Evolutionary conservation across 768 basidiomycete species (phyloP), one percentile per base, ranked within the genome.

Genomic region (Leccinum incarnatum): DNA sequence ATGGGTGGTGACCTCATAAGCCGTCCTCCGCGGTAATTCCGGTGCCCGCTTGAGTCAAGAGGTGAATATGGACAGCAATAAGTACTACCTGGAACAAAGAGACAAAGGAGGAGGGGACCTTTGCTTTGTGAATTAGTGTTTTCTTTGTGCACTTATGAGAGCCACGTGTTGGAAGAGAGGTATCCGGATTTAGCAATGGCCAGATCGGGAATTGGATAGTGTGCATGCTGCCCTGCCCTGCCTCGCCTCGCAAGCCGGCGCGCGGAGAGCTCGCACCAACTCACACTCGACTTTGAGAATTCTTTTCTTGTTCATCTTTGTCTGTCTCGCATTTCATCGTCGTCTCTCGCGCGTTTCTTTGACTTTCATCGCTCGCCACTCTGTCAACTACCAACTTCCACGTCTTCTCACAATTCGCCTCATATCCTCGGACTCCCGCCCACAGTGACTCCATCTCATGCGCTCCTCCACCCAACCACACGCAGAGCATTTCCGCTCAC

Each of bases 201-300:
- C 61, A 59, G 65, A 71, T 69, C 70, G 69, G 69, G 69, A 66
- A 68, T 59, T 56, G 63, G 67, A 65, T 58, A 62, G 65, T 56
- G 68, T 65, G 60, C 40, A 42, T 42, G 40, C n/a, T 45, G 42
- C 42, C 42, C 42, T 72, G 69, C 70, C 69, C 69, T 70, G 69
- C 69, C 69, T 72, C 70, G 64, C 69, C 69, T 66, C 56, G 49
- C 64, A 67, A 63, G 58, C 68, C 69, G 69, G 68, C 63, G 70
- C 70, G 66, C 64, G 67, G 60, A 64, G 57, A 50, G 23, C 49
- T 27, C 49, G 25, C 49, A 27, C 49, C 29, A 50, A 29, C 17
- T 11, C 40, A 42, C 5, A 12, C 12, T 17, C 23, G 23, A 21
- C 23, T 48, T 5, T 9, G 8, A 47, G 46, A 48, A 9, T 10